Base-by-base conservation (phyloP, 306 rosid species). In the Sesbania bispinosa region DNA sequence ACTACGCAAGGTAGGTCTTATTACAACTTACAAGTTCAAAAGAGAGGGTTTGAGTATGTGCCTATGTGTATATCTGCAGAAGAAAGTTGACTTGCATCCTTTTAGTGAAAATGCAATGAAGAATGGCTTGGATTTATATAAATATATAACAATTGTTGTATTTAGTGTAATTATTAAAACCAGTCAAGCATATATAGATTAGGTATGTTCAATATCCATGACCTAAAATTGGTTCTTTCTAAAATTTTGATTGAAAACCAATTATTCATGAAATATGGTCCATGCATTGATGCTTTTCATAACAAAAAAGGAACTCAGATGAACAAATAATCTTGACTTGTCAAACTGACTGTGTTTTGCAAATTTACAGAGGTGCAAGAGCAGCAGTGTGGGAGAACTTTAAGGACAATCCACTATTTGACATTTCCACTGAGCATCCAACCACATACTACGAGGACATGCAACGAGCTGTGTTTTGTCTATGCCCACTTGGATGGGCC, bases 401-500 rank as follows among this genome's bases (percentile, higher is more conserved):
- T 42, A 93, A 93, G 80, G 87, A 90, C 86, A 93, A 90, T 76
- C 98, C 98, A 0, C 88, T 93, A 11, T 90, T 93, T 80, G 98
- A 93, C 81, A 83, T 93, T 41, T 93, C 98, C 51, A 93, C 98
- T 0, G 97, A 93, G 78, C 98, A 93, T 65, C 98, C 98, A 39
- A 74, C 92, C 48, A 93, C 98, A 2, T 93, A 93, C 85, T 93
- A 93, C 2, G 98, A 93, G 82, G 98, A 90, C 89, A 90, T 93
- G 98, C 97, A 93, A 80, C 89, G 98, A 45, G 98, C 96, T 7
- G 89, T 93, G 24, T 93, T 93, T 68, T 93, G 98, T 81, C 79
- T 93, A 50, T 93, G 98, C 71, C 98, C 98, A 4, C 98, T 93
- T 51, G 98, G 98, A 20, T 93, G 98, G 98, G 98, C 98, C 23